Evolutionary conservation across 2,329 filamentous ascomycete genomes (phyloP).

Genomic region (Karstenula rhodostoma): DNA sequence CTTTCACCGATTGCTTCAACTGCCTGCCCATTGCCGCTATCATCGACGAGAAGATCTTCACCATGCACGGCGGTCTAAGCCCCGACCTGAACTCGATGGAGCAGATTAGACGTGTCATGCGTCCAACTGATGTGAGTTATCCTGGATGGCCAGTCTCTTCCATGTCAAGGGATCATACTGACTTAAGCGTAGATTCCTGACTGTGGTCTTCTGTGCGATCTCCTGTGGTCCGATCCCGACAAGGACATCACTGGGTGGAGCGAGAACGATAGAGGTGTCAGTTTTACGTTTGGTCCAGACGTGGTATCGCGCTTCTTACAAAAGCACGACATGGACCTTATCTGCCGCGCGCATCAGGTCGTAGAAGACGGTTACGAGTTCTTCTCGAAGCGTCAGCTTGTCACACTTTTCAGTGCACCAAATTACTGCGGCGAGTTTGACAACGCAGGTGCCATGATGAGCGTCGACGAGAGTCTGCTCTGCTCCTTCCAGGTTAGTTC

Average conservation of each 20-base stretch:
- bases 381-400: slow-evolving; percentile 97
- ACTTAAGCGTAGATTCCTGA: slow-evolving; percentile 82
- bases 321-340: slow-evolving; percentile 99
- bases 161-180: slow-evolving; percentile 41
- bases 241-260: slow-evolving; percentile 99
- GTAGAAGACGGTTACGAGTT: slow-evolving; percentile 99
- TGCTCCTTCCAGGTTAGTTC: slow-evolving; percentile 93
- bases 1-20: slow-evolving; percentile 99
- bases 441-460: slow-evolving; percentile 99
- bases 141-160: slow-evolving; percentile 37
- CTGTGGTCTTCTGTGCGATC: slow-evolving; percentile 95
- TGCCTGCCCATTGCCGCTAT: slow-evolving; percentile 97
- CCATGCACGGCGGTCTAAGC: slow-evolving; percentile 97
- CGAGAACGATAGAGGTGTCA: slow-evolving; percentile 98
- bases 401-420: slow-evolving; percentile 96
- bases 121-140: slow-evolving; percentile 90
- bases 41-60: slow-evolving; percentile 99
- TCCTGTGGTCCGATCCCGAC: slow-evolving; percentile 98
- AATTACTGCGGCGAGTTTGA: slow-evolving; percentile 99
- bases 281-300: slow-evolving; percentile 97
- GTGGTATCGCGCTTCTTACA: slow-evolving; percentile 97
- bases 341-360: slow-evolving; percentile 97
- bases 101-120: slow-evolving; percentile 98
- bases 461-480: slow-evolving; percentile 95
- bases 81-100: slow-evolving; percentile 99